phyloP scores from a whole-genome alignment of 257 asterid genomes.

The Solanum sparsipilum region DNA sequence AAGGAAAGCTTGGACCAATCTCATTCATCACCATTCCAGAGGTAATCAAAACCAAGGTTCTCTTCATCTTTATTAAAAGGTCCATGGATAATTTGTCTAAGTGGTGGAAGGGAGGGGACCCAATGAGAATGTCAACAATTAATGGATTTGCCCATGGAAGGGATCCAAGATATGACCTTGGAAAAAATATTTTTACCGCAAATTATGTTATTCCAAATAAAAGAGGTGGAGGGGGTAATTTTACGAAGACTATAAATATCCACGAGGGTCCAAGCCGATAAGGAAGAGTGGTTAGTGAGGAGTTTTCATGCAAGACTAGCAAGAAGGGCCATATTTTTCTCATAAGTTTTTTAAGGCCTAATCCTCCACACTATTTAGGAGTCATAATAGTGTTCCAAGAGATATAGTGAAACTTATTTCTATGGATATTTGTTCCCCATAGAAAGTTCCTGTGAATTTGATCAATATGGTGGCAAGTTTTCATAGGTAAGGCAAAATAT shows the following conservation, averaged over 20 bases:
- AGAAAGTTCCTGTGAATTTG: too few relatives aligned
- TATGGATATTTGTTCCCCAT: neutral
- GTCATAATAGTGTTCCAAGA: neutral
- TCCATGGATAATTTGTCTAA: neutral
- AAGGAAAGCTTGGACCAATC: neutral
- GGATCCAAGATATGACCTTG: neutral
- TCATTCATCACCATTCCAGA: too few relatives aligned
- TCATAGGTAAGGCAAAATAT: too few relatives aligned
- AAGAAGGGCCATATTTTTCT: too few relatives aligned
- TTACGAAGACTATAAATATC: too few relatives aligned
- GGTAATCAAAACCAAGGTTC: too few relatives aligned
- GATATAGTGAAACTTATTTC: neutral
- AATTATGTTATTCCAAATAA: too few relatives aligned
- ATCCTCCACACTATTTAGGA: neutral
- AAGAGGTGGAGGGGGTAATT: too few relatives aligned
- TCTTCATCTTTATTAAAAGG: neutral
- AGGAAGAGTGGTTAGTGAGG: too few relatives aligned
- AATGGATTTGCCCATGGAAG: neutral
- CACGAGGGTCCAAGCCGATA: too few relatives aligned
- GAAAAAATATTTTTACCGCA: neutral
- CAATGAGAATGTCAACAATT: too few relatives aligned
- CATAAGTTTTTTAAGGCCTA: neutral
- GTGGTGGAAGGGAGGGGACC: neutral
- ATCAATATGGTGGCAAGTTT: neutral
- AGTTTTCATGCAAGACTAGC: neutral